Conservation (phyloP, 2,329 filamentous ascomycete genomes). For the Neofusicoccum kwambonambiense region DNA sequence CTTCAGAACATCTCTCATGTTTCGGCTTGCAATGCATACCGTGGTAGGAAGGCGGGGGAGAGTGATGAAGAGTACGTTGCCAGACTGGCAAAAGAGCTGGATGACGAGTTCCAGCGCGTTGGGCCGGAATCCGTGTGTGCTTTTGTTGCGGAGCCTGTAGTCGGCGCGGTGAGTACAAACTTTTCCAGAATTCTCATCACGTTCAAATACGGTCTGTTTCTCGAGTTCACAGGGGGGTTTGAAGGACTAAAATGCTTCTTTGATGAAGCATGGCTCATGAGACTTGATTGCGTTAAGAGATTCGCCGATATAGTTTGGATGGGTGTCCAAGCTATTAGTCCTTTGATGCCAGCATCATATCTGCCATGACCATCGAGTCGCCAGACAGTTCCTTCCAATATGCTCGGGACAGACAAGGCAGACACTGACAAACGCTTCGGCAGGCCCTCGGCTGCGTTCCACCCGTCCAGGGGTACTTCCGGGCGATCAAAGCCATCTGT, state of each 20-base stretch:
- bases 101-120: conserved; percentile 62
- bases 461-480: conserved; percentile 66
- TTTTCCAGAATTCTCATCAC: neutral
- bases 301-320: no score
- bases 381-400: no score
- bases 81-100: conserved; percentile 63
- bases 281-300: no score
- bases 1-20: conserved; percentile 58
- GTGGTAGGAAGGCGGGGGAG: conserved; percentile 53
- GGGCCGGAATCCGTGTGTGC: conserved; percentile 67
- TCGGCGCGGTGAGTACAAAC: conserved; percentile 60
- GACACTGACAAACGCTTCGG: neutral
- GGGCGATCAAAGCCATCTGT: conserved; percentile 66
- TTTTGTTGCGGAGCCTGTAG: conserved; percentile 72
- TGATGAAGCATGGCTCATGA: no score
- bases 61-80: conserved; percentile 59
- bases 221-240: no score
- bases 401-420: neutral
- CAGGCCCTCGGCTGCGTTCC: conserved; percentile 68
- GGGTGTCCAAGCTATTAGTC: no score
- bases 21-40: conserved; percentile 66
- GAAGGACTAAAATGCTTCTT: no score
- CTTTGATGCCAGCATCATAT: no score
- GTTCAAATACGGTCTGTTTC: neutral
- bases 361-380: no score